Evolutionary conservation across 495 filamentous ascomycete genomes (phyloP).

Genomic region (Hypoxylon intermedium): DNA sequence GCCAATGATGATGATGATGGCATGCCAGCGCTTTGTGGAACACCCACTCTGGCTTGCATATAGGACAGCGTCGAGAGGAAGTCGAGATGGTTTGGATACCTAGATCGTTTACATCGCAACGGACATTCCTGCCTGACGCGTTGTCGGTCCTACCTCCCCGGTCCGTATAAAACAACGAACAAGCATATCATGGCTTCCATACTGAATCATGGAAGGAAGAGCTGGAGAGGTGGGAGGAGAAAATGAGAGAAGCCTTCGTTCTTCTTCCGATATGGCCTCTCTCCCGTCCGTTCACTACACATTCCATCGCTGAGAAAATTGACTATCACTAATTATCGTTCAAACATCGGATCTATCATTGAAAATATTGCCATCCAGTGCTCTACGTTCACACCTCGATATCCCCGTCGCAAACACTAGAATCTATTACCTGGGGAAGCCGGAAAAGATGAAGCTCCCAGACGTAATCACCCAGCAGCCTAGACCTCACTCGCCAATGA

Average conservation of each 20-base stretch:
- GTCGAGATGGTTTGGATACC: background rate
- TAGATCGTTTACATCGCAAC: constrained; percentile 7
- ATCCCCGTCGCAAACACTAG: too few species aligned
- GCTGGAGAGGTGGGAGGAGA: background rate
- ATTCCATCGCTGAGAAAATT: background rate
- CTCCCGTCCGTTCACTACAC: background rate
- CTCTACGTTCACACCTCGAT: too few species aligned
- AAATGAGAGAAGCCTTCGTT: too few species aligned
- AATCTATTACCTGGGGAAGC: background rate
- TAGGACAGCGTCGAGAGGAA: background rate
- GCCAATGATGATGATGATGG: background rate
- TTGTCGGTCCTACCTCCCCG: constrained; percentile 9
- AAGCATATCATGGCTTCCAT: constrained; percentile 12
- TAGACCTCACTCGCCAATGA: constrained; percentile 12
- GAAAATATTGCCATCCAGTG: too few species aligned
- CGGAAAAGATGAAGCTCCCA: background rate
- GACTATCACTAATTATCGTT: background rate
- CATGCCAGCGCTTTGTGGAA: background rate
- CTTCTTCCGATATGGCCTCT: background rate
- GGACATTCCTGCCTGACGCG: constrained; percentile 7
- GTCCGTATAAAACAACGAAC: background rate
- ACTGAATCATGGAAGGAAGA: constrained; percentile 7
- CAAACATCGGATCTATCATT: background rate
- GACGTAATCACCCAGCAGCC: background rate
- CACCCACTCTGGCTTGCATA: background rate